Base-by-base conservation (phyloP, 768 basidiomycete species). In the Royoungia palumana region DNA sequence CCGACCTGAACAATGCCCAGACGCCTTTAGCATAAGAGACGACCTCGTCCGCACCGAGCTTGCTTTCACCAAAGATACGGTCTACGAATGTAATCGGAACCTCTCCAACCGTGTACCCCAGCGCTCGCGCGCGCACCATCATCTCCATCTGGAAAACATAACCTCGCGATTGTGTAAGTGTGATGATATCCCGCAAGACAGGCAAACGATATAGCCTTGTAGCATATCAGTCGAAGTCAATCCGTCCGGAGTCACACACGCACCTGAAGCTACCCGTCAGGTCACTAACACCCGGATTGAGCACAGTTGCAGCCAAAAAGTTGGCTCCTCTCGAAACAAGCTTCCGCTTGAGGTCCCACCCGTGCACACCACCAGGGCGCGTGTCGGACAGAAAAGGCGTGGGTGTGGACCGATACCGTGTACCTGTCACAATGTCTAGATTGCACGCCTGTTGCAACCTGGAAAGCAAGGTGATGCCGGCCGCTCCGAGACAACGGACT, bases 101-200 rank as follows among this genome's bases (percentile, higher is more conserved):
- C 66, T 95, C 93, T 5, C 91, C 93, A 0, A 95, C 83, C 5
- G 78, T 81, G 69, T 92, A 94, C 6, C 89, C 91, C 47, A 90
- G 70, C 2, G 87, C 81, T 19, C 84, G 78, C 5, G 93, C 93
- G 1, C 93, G 81, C 17, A 92, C 93, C 80, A 94, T 94, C 86
- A 94, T 95, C 66, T 95, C 93, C 93, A 95, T 95, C 75, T 95
- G 93, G 74, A 95, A 94, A 25, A 95, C 93, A 59, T 94, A 95
- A 9, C 93, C 93, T 55, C 89, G 88, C 3, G 91, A 92, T 52
- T 85, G 78, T 2, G 88, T 92, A 55, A 85, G 77, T 5, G 85
- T 80, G 58, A 95, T 94, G 61, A 95, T 87, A 56, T 91, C 83
- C 41, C 78, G 80, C 46, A 95, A 74, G 7, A 89, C 93, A 1